phyloP scores from a whole-genome alignment of 2,329 filamentous ascomycete genomes.

The Lasiodiplodia gonubiensis region DNA sequence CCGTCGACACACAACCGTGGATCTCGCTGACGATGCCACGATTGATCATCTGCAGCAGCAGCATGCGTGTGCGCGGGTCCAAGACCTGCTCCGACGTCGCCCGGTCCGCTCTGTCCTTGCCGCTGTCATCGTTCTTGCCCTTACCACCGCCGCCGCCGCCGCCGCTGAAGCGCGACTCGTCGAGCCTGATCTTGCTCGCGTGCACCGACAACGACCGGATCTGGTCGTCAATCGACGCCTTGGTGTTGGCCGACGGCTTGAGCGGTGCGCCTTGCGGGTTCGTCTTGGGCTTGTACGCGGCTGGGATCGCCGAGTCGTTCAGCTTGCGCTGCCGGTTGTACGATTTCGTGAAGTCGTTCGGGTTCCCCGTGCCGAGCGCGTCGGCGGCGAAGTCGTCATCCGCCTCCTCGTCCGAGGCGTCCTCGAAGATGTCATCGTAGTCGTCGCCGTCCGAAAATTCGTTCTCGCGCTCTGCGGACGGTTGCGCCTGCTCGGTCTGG shows the following conservation, averaged over 20 bases:
- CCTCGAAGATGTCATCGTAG: constrained; percentile 67
- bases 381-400: constrained; percentile 62
- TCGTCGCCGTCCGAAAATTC: constrained; percentile 56
- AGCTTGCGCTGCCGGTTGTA: constrained; percentile 84
- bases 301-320: constrained; percentile 58
- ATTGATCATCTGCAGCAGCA: constrained; percentile 95
- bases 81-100: constrained; percentile 95
- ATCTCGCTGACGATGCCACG: constrained; percentile 86
- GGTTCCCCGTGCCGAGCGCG: constrained; percentile 62
- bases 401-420: constrained; percentile 64
- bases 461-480: neutral
- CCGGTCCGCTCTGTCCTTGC: constrained; percentile 88
- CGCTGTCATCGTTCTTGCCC: constrained; percentile 50
- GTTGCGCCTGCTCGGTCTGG: neutral
- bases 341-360: constrained; percentile 77
- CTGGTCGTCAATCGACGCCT: constrained; percentile 82
- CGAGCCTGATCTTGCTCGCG: constrained; percentile 81
- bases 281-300: constrained; percentile 67
- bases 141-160: constrained; percentile 52
- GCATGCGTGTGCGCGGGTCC: constrained; percentile 92
- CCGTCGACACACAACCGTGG: constrained; percentile 93
- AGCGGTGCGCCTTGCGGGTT: constrained; percentile 66
- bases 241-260: constrained; percentile 78
- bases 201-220: constrained; percentile 83
- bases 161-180: constrained; percentile 48